These are phyloP conservation scores for Ophiostoma sp. DNA, from an alignment of 2,329 filamentous ascomycete genomes.

Conservation along the genomic window DNA sequence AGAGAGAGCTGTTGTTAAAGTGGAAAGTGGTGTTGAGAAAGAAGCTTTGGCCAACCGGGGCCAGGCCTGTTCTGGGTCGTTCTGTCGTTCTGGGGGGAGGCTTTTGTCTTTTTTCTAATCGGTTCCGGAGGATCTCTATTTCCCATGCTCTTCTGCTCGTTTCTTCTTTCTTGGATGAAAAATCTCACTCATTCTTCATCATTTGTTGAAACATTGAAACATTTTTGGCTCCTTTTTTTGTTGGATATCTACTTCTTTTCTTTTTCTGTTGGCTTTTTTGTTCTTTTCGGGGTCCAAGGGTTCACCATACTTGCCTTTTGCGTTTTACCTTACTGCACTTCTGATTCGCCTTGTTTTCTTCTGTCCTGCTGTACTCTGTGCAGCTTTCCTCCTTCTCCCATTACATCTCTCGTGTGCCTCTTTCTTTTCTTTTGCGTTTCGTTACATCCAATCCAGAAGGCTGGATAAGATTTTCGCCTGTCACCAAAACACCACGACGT, in stretches of 20 bases:
- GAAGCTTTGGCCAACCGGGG: slow-evolving; percentile 19
- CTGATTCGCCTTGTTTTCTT: background rate
- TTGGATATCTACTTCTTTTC: background rate
- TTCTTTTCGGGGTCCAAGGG: background rate
- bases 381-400: background rate
- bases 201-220: background rate
- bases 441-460: background rate
- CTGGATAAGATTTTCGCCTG: background rate
- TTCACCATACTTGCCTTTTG: background rate
- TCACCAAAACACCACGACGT: background rate
- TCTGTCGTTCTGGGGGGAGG: background rate
- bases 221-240: background rate
- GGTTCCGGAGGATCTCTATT: background rate
- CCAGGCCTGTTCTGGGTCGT: background rate
- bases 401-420: background rate
- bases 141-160: background rate
- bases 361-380: background rate
- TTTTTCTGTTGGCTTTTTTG: background rate
- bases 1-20: background rate
- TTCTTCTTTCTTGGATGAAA: background rate
- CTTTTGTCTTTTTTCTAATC: background rate
- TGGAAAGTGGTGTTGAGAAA: background rate
- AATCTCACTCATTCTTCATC: background rate
- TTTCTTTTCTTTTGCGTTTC: background rate
- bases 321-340: background rate